phyloP scores from a whole-genome alignment of 2,329 filamentous ascomycete genomes.

The Fusarium sp. region DNA sequence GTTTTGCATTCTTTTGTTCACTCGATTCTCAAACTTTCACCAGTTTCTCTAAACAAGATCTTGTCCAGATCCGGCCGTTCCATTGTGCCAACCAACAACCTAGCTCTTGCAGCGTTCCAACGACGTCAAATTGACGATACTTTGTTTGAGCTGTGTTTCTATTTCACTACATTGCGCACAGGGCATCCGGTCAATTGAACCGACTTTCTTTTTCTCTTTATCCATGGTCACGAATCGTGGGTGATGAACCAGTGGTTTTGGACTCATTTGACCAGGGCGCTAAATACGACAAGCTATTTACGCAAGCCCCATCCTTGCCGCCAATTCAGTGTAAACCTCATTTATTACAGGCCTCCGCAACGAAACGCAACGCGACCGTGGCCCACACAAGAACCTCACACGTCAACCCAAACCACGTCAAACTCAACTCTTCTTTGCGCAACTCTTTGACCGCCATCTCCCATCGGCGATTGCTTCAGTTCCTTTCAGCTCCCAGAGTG shows the following conservation, averaged over 20 bases:
- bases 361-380: constrained; percentile 43
- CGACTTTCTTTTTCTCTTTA: neutral
- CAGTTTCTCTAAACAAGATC: constrained; percentile 10
- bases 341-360: constrained; percentile 28
- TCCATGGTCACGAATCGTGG: constrained; percentile 15
- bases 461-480: constrained; percentile 32
- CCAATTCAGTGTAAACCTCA: constrained; percentile 22
- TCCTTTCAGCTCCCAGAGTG: constrained; percentile 18
- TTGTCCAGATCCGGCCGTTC: constrained; percentile 29
- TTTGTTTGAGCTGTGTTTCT: neutral
- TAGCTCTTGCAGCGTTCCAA: constrained; percentile 7
- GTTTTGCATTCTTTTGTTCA: constrained; percentile 11
- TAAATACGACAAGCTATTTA: constrained; percentile 20
- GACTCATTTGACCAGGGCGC: constrained; percentile 25
- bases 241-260: constrained; percentile 9
- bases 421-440: constrained; percentile 16
- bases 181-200: constrained; percentile 15
- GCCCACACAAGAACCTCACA: constrained; percentile 31
- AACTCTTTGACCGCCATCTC: constrained; percentile 30
- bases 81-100: constrained; percentile 18
- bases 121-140: constrained; percentile 18
- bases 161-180: constrained; percentile 9
- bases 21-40: constrained; percentile 5
- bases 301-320: constrained; percentile 16
- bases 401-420: constrained; percentile 21